Evolutionary conservation across 352 stramenopile genomes (phyloP), one percentile per base, ranked within the genome.

Genomic region (Thalassiosira livingstoniorum): DNA sequence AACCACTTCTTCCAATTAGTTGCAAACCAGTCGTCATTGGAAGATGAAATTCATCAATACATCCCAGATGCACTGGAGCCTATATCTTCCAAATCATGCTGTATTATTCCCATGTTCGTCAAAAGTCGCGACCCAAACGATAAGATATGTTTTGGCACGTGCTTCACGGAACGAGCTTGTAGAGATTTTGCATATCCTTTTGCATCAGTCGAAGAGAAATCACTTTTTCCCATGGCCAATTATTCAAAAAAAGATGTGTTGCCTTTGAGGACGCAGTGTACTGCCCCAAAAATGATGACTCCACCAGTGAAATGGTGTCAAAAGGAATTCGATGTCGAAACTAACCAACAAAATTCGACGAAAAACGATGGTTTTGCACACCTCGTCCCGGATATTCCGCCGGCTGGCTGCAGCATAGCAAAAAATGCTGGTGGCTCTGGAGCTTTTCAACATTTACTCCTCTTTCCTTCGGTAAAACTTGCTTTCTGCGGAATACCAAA

Each of bases 401-500:
- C 47, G 11, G n/a, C 47, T 5, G 47, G 47, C 5, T 58, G 47
- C 21, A 27, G 47, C 21, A 7, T 7, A 7, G n/a, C 27, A 58
- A 29, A 11, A 58, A 5, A 3, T n/a, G 21, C 11, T 25, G n/a
- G 47, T 58, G 47, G 47, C 11, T 27, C 47, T 5, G 47, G 47
- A 23, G 47, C 47, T 13, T 58, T 58, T 23, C 47, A 58, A 58
- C 21, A 58, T 23, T 5, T 58, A 4, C 47, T 58, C 5, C 21
- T 58, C 5, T 58, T 58, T 58, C 47, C 47, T 29, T 58, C 47
- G 47, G 47, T n/a, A 7, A 58, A 58, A n/a, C 47, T 58, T 15
- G 47, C 47, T 58, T 23, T 58, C 27, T 58, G 47, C 47, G 47
- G 47, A 27, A 58, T 58, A 58, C 47, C 47, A 58, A 58, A 58